Percentiles rank a stretch among this genome's conserved stretches.
These are phyloP conservation scores for Beauveria sp. DNA, from an alignment of 2,329 filamentous ascomycete genomes.

Conservation along the genomic window DNA sequence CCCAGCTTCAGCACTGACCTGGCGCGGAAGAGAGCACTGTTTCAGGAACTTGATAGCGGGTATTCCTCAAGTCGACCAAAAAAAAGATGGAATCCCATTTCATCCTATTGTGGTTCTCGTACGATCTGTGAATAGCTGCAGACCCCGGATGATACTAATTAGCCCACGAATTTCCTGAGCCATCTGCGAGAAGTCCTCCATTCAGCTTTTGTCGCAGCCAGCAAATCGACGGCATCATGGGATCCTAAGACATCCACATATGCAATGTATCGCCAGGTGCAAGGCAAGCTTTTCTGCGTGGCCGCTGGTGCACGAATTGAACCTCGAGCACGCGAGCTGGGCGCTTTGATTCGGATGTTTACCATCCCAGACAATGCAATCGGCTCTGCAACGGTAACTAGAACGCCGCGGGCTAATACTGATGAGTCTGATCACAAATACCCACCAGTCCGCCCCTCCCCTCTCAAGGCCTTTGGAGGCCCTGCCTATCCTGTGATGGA, in stretches of 20 bases:
- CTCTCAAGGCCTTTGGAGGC: too few relatives aligned
- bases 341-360: not conserved
- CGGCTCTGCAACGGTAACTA: not conserved
- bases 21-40: not conserved
- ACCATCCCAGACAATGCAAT: not conserved
- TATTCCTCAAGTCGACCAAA: not conserved
- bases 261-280: too few relatives aligned
- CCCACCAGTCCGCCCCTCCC: not conserved
- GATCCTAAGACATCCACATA: too few relatives aligned
- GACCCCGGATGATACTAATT: too few relatives aligned
- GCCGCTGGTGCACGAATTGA: not conserved
- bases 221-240: too few relatives aligned
- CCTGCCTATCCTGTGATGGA: too few relatives aligned
- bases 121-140: not conserved
- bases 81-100: not conserved
- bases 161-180: too few relatives aligned
- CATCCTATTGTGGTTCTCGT: not conserved
- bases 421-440: not conserved
- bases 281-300: too few relatives aligned
- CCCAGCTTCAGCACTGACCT: conserved; percentile 1
- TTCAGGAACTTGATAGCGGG: not conserved
- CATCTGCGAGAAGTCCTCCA: too few relatives aligned
- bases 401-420: not conserved
- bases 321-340: not conserved
- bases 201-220: too few relatives aligned